phyloP scores from a whole-genome alignment of 768 basidiomycete species.

The Leccinum longicurvipes region DNA sequence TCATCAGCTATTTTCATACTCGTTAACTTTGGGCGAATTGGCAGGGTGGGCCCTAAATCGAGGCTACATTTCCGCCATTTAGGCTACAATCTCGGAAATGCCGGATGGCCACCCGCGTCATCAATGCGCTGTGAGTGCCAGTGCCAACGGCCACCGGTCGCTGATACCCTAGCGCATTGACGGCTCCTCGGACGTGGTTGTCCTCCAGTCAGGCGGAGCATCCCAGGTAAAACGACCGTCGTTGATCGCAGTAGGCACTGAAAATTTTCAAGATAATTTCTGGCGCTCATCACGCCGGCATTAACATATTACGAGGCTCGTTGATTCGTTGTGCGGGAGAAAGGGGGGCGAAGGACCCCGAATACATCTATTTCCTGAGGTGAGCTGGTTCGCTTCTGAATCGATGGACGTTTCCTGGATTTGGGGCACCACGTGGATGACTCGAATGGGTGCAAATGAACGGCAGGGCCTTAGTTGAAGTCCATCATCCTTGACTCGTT shows the following conservation, averaged over 20 bases:
- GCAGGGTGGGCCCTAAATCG: background rate
- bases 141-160: constrained; percentile 9
- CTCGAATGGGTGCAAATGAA: constrained; percentile 4
- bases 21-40: background rate
- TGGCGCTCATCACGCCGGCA: constrained; percentile 20
- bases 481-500: background rate
- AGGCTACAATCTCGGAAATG: constrained; percentile 7
- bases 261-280: constrained; percentile 10
- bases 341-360: constrained; percentile 23
- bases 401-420: background rate
- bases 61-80: constrained; percentile 4
- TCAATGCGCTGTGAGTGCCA: background rate
- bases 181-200: constrained; percentile 23
- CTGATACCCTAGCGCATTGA: background rate
- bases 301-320: constrained; percentile 2
- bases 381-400: constrained; percentile 24
- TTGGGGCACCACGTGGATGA: constrained; percentile 17
- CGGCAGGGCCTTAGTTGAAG: background rate
- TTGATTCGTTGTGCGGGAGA: constrained; percentile 19
- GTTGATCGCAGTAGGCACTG: constrained; percentile 4
- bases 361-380: constrained; percentile 3
- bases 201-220: constrained; percentile 1
- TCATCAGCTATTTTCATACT: constrained; percentile 23
- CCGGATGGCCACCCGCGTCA: constrained; percentile 16
- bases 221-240: constrained; percentile 12